phyloP scores from a whole-genome alignment of 352 stramenopile genomes.

The Globisporangium viniferum region DNA sequence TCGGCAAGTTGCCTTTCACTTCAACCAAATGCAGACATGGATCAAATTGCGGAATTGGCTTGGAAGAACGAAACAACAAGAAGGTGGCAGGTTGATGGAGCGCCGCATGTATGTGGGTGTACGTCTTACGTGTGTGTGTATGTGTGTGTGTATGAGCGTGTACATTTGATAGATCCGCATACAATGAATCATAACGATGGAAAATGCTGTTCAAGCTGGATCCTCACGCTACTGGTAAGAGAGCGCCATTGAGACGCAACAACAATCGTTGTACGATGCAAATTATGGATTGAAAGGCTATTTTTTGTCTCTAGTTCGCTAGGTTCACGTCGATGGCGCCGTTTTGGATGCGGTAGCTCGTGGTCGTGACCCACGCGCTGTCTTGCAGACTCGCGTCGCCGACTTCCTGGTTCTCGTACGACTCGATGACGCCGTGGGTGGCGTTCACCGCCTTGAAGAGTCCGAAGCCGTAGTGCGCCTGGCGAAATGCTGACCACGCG shows the following conservation, averaged over 20 bases:
- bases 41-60: too few species aligned
- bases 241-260: not conserved
- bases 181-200: not conserved
- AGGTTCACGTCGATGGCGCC: not conserved
- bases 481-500: slow-evolving; percentile 74
- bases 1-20: not conserved
- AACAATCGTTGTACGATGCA: not conserved
- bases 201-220: not conserved
- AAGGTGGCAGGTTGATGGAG: not conserved
- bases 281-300: not conserved
- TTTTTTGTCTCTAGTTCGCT: not conserved
- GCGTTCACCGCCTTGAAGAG: slow-evolving; percentile 60
- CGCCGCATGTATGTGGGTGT: not conserved
- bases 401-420: slow-evolving; percentile 57
- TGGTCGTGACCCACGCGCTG: slow-evolving; percentile 46
- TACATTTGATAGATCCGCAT: not conserved
- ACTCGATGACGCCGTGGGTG: slow-evolving; percentile 68
- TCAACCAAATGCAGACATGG: too few species aligned
- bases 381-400: slow-evolving; percentile 47
- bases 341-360: slow-evolving; percentile 9
- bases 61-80: too few species aligned
- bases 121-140: not conserved
- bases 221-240: not conserved
- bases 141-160: not conserved
- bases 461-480: slow-evolving; percentile 77